Evolutionary conservation across 371 early-diverging fungal genomes (phyloP).

Genomic region (Conidiobolus coronatus): DNA sequence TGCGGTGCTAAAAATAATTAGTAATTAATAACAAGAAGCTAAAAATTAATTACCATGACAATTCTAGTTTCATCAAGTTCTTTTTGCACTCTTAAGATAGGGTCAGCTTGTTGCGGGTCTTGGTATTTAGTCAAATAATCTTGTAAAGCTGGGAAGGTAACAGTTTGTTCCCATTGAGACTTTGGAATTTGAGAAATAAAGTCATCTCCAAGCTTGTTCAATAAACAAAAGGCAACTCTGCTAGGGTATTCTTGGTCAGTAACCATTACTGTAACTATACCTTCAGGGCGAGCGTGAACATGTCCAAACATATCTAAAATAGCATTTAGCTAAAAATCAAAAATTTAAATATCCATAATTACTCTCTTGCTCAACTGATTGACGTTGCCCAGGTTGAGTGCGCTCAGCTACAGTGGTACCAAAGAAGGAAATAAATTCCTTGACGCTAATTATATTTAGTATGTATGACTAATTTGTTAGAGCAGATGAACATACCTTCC

Average conservation of each 20-base stretch:
- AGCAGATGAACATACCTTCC: conserved; percentile 24
- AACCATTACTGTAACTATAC: conserved; percentile 52
- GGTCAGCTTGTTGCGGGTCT: conserved; percentile 85
- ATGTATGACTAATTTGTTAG: background rate
- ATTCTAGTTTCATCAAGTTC: conserved; percentile 97
- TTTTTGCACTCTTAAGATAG: conserved; percentile 83
- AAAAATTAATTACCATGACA: conserved; percentile 34
- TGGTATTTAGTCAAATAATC: conserved; percentile 59
- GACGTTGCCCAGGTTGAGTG: conserved; percentile 55
- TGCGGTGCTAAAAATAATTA: conserved; percentile 58
- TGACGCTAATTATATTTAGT: conserved; percentile 26
- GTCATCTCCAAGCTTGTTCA: conserved; percentile 74
- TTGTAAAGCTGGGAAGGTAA: conserved; percentile 44
- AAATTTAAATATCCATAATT: conserved; percentile 7
- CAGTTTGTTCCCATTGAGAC: conserved; percentile 21
- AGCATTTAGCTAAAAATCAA: background rate
- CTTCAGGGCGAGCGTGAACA: conserved; percentile 48
- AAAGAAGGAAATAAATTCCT: conserved; percentile 78
- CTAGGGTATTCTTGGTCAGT: conserved; percentile 84
- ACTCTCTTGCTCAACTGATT: conserved; percentile 70
- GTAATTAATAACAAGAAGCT: background rate
- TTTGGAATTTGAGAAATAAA: conserved; percentile 42
- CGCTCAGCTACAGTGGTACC: conserved; percentile 67
- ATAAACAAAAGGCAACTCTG: conserved; percentile 68
- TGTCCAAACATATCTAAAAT: conserved; percentile 56